Conservation (phyloP, 1,139 yeast genomes). For the Nakaseomyces uthaithaninus region DNA sequence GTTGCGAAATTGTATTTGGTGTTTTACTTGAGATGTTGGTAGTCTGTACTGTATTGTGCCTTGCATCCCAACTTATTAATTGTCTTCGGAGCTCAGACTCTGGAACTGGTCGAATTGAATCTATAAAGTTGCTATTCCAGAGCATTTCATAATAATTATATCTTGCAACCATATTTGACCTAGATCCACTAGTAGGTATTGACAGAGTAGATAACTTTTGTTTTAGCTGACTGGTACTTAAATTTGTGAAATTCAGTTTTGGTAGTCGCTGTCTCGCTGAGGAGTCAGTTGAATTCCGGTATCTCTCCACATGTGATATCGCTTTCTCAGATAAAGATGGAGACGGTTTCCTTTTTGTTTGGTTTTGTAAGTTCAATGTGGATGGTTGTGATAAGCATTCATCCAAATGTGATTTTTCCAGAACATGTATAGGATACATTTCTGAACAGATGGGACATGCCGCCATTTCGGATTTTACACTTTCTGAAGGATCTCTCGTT, state of each 20-base stretch:
- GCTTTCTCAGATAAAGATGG: slow-evolving; percentile 3
- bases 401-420: slow-evolving; percentile 67
- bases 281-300: slow-evolving; percentile 21
- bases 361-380: neutral
- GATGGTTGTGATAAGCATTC: slow-evolving; percentile 42
- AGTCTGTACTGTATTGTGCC: slow-evolving; percentile 20
- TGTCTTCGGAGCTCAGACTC: slow-evolving; percentile 47
- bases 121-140: slow-evolving; percentile 71
- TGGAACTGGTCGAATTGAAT: slow-evolving; percentile 59
- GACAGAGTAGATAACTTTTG: slow-evolving; percentile 48
- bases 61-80: slow-evolving; percentile 62
- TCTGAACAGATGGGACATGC: slow-evolving; percentile 67
- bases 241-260: slow-evolving; percentile 52
- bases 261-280: slow-evolving; percentile 35
- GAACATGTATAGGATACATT: slow-evolving; percentile 45
- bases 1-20: slow-evolving; percentile 18
- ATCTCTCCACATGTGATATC: slow-evolving; percentile 20
- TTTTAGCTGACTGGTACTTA: slow-evolving; percentile 54
- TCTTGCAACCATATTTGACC: slow-evolving; percentile 57
- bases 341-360: neutral
- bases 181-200: slow-evolving; percentile 54
- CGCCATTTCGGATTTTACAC: slow-evolving; percentile 27
- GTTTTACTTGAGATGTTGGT: slow-evolving; percentile 13
- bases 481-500: slow-evolving; percentile 10
- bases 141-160: slow-evolving; percentile 72